Evolutionary conservation across 2,329 filamentous ascomycete species (phyloP), one percentile per base, ranked within the genome.

Genomic region (Eutypella sp.): DNA sequence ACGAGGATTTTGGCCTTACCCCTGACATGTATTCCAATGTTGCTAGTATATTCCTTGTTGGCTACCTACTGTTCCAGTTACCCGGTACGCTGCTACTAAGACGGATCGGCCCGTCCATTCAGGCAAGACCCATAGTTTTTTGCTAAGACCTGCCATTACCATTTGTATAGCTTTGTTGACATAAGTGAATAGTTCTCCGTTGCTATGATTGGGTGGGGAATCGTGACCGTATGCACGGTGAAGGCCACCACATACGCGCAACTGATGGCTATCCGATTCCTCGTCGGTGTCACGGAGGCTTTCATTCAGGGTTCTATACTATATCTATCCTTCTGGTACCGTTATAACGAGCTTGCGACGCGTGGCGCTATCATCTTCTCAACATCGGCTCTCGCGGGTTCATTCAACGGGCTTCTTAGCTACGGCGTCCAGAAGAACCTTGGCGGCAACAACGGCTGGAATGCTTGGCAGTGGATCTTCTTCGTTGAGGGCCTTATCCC

Each of bases 301-400:
- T 58, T 58, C 44, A 51, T 58, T 18, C 55, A 57, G 18, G 56
- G 56, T 8, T 50, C 51, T 34, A 40, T 55, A 20, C 51, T 58
- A 41, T 58, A 58, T 29, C 50, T 58, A n/a, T 58, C 56, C 4
- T 58, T 58, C 43, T 57, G 56, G 56, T 58, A 58, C 41, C 47
- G 53, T 18, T 58, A 58, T 50, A 42, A 36, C 5, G 56, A 58
- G 31, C 50, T 54, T 5, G 56, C 56, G 5, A 57, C 55, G 5
- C 52, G 56, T 13, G 56, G 56, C 18, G 56, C 56, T 13, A 44
- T 58, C 37, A 44, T 58, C 4, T 50, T 52, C 23, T 53, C 50
- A 9, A 55, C 46, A 41, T 51, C 51, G 5, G 55, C 56, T 3
- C 45, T 58, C 1, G 55, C 56, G 5, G 56, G 55, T 1, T 53